A percentile compares a stretch with the other conserved stretches of the same genome.
These are phyloP conservation scores for Termitomyces sp. DNA, from an alignment of 768 basidiomycete species.

Conservation along the genomic window DNA sequence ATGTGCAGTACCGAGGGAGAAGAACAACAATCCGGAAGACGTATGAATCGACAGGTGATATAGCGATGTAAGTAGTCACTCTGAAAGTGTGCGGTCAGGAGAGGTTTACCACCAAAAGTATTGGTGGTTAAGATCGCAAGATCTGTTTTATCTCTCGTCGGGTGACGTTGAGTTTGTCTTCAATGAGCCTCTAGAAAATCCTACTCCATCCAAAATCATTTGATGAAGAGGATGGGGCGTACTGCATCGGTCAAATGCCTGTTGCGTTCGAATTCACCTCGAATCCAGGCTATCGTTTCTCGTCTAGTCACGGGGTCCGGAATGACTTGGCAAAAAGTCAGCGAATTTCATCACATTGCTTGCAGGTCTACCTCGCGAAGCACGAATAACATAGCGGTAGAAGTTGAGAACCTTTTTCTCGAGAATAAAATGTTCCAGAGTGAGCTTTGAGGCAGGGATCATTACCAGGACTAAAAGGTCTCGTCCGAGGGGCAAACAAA, in stretches of 20 bases:
- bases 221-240: conserved; percentile 14
- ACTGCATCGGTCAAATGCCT: conserved; percentile 55
- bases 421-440: conserved; percentile 75
- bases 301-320: conserved; percentile 53
- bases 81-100: too few species aligned
- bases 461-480: conserved; percentile 5
- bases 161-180: conserved; percentile 51
- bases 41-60: not conserved
- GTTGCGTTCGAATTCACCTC: conserved; percentile 65
- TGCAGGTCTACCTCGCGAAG: conserved; percentile 50
- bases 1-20: not conserved
- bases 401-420: conserved; percentile 53
- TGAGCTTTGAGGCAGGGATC: conserved; percentile 22
- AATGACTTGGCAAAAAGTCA: conserved; percentile 40
- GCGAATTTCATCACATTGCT: conserved; percentile 5
- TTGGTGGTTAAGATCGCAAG: conserved; percentile 22
- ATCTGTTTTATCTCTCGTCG: conserved; percentile 60
- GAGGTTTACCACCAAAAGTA: not conserved
- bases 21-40: not conserved
- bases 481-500: conserved; percentile 3
- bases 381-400: conserved; percentile 66
- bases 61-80: not conserved
- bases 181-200: conserved; percentile 44
- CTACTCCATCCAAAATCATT: not conserved
- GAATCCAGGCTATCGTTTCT: conserved; percentile 72